Base-by-base conservation (phyloP, 2,329 filamentous ascomycete species). In the Bipolaris gigantea region DNA sequence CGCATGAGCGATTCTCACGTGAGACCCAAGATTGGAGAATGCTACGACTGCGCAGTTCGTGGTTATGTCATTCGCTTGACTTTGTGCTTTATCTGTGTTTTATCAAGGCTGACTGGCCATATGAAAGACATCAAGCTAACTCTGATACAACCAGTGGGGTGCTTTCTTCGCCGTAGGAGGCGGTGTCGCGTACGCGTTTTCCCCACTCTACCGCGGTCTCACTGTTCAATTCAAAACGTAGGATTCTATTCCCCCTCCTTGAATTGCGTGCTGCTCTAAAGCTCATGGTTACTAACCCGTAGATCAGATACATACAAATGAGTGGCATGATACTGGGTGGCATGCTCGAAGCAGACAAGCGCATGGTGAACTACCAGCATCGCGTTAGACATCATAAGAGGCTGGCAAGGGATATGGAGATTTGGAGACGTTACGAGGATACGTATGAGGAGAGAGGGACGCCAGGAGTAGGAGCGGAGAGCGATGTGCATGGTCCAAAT, bases 311-410 rank as follows among this genome's bases (percentile, higher is more conserved):
- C 69, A 78, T 92, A 15, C 89, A 92, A 73, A 90, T 92, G 87
- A 89, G 87, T n/a, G 87, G 85, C 56, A 92, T 92, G 89, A 86
- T 89, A n/a, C 67, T 90, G 32, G 89, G 89, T 39, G 82, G 85
- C 66, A 89, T 89, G 81, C 81, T 92, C 49, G 88, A 91, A 76
- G 89, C 89, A 2, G 89, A 93, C 67, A 75, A 79, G 51, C 80
- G 86, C 45, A 79, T 92, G 64, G 81, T 87, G 48, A 77, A 81
- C 55, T 90, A 89, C 64, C 88, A 92, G 72, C 79, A 85, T 11
- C 77, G 79, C 40, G 77, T 91, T 59, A 79, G 89, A 56, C 81
- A 85, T 69, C 82, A 88, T 64, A 84, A 86, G 66, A 83, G 87
- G 55, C 70, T 87, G 53, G 77, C 82, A 43, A 77, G 82, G 32